Evolutionary conservation across 1,284 basidiomycete species (phyloP).

Genomic region (Cryptococcus sp.): DNA sequence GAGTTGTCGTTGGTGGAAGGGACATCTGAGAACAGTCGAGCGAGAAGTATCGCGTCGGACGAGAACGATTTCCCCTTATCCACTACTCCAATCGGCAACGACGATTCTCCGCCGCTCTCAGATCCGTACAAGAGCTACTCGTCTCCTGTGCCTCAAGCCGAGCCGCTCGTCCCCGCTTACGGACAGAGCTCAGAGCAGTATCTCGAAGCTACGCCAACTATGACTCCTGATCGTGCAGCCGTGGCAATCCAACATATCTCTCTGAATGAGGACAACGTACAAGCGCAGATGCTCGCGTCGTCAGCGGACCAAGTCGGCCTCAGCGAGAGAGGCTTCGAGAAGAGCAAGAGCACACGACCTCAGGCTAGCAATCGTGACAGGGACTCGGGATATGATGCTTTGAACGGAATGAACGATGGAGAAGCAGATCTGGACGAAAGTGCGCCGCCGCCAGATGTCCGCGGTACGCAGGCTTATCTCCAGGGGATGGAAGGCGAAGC

Average conservation of each 20-base stretch:
- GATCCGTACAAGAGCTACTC: slow-evolving; percentile 20
- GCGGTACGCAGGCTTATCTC: slow-evolving; percentile 45
- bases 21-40: background rate
- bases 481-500: slow-evolving; percentile 32
- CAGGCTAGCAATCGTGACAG: slow-evolving; percentile 15
- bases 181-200: slow-evolving; percentile 1
- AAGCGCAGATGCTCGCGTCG: background rate
- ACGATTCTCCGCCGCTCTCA: slow-evolving; percentile 35
- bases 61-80: slow-evolving; percentile 12
- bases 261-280: background rate
- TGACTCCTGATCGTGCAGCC: background rate
- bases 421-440: slow-evolving; percentile 51
- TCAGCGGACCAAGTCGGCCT: background rate
- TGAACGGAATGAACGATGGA: slow-evolving; percentile 49
- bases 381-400: slow-evolving; percentile 41
- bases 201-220: background rate
- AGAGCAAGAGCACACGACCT: slow-evolving; percentile 10
- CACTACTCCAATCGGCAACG: slow-evolving; percentile 10
- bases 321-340: background rate
- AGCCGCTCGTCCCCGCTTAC: background rate
- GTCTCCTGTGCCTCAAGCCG: slow-evolving; percentile 3
- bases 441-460: slow-evolving; percentile 41
- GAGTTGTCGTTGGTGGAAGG: background rate
- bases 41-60: slow-evolving; percentile 9
- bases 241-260: background rate